phyloP scores from a whole-genome alignment of 768 basidiomycete species.

The Coprinopsis strossmayeri region DNA sequence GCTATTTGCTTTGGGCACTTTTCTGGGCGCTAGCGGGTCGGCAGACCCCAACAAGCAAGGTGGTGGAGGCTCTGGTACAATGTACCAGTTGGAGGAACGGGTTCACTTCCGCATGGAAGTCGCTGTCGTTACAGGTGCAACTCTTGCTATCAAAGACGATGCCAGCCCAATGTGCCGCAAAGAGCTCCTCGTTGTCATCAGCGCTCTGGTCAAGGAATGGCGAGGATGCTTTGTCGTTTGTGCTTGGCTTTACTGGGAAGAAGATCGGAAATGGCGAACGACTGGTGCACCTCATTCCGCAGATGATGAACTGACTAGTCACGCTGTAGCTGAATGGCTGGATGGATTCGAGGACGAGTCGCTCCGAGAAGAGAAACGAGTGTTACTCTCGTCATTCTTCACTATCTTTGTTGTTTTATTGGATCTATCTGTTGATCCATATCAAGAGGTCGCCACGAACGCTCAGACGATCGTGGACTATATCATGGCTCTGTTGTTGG shows the following conservation, averaged over 20 bases:
- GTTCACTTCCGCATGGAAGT: conserved; percentile 87
- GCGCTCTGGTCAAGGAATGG: conserved; percentile 94
- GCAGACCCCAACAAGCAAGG: conserved; percentile 59
- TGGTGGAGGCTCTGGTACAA: conserved; percentile 82
- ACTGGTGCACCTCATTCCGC: conserved; percentile 23
- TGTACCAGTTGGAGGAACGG: conserved; percentile 68
- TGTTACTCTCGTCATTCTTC: conserved; percentile 87
- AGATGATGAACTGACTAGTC: conserved; percentile 68
- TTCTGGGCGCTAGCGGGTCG: conserved; percentile 85
- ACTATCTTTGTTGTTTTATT: conserved; percentile 85
- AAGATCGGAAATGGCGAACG: conserved; percentile 64
- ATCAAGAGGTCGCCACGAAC: conserved; percentile 85
- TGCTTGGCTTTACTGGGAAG: conserved; percentile 95
- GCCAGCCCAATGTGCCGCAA: conserved; percentile 96
- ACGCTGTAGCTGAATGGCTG: conserved; percentile 75
- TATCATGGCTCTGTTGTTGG: conserved; percentile 81
- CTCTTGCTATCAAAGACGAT: conserved; percentile 86
- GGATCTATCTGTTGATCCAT: conserved; percentile 89
- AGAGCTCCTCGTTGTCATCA: conserved; percentile 86
- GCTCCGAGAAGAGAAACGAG: conserved; percentile 68
- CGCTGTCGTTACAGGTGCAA: conserved; percentile 83
- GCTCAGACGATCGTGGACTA: conserved; percentile 92
- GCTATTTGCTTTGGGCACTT: conserved; percentile 86
- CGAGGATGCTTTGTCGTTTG: conserved; percentile 93
- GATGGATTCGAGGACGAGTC: conserved; percentile 64